These are phyloP conservation scores for Microbotryum scabiosae DNA, from an alignment of 1,284 basidiomycete genomes.

Conservation along the genomic window DNA sequence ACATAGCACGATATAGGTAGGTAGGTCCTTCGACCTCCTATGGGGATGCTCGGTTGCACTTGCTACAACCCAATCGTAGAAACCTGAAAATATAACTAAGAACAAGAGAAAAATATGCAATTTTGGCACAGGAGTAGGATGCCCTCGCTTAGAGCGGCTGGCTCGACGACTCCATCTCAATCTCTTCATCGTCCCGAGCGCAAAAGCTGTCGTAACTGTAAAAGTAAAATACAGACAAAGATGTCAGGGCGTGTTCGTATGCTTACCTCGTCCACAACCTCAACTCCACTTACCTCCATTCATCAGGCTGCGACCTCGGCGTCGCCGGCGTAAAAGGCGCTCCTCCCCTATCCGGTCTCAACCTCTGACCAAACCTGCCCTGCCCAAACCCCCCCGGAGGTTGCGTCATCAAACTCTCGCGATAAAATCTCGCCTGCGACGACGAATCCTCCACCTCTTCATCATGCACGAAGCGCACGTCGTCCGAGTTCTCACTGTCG, in stretches of 20 bases:
- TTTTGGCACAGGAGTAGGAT: too few relatives aligned
- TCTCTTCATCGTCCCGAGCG: slow-evolving; percentile 17
- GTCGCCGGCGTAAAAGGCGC: slow-evolving; percentile 1
- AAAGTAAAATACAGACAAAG: not conserved
- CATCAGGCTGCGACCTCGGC: slow-evolving; percentile 12
- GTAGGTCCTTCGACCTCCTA: too few relatives aligned
- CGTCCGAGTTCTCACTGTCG: slow-evolving; percentile 39
- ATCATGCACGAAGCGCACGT: slow-evolving; percentile 39
- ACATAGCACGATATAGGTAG: too few relatives aligned
- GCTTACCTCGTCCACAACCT: too few relatives aligned
- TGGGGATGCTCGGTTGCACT: too few relatives aligned
- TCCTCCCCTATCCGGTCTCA: slow-evolving; percentile 1
- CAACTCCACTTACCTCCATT: slow-evolving; percentile 7
- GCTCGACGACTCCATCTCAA: slow-evolving; percentile 10
- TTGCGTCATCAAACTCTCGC: slow-evolving; percentile 39
- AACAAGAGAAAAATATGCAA: too few relatives aligned
- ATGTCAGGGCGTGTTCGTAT: not conserved
- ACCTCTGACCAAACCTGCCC: not conserved
- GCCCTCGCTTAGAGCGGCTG: not conserved
- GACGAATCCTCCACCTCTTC: slow-evolving; percentile 34
- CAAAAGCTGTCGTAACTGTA: slow-evolving; percentile 22
- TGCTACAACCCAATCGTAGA: too few relatives aligned
- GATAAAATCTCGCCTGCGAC: slow-evolving; percentile 37
- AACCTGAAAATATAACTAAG: too few relatives aligned
- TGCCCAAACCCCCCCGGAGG: slow-evolving; percentile 30